Conservation (phyloP, 345 rosid genomes). For the Gossypium australe region DNA sequence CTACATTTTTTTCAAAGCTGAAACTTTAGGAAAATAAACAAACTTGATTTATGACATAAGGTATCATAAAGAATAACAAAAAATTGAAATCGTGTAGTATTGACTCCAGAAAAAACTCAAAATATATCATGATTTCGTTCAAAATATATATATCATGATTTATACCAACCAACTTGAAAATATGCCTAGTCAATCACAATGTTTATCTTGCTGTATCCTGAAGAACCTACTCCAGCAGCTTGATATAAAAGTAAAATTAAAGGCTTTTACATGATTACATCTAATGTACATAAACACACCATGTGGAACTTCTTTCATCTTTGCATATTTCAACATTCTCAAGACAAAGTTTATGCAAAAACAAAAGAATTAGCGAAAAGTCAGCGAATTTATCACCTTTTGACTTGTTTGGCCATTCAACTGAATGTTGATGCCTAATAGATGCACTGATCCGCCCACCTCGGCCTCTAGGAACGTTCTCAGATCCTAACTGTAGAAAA, state of each 20-base stretch:
- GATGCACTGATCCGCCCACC: constrained; percentile 7
- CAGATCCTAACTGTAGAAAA: constrained; percentile 10
- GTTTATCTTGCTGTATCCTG: neutral
- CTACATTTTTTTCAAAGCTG: neutral
- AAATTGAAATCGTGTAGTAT: neutral
- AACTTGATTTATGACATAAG: neutral
- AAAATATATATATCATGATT: neutral
- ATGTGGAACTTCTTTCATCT: neutral
- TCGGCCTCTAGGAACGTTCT: constrained; percentile 11
- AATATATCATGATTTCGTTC: neutral
- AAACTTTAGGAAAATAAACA: neutral
- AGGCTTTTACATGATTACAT: neutral
- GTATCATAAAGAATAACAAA: neutral
- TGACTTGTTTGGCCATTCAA: constrained; percentile 6
- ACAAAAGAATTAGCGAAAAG: neutral
- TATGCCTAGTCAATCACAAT: neutral
- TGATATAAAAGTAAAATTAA: neutral
- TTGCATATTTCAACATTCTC: neutral
- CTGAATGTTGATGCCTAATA: constrained; percentile 2
- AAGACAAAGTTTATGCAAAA: neutral
- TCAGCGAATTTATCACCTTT: constrained; percentile 22
- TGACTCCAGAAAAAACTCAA: neutral
- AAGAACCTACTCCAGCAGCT: neutral
- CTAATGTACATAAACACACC: neutral
- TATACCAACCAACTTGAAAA: neutral